Percentiles rank a stretch among this genome's conserved stretches.
These are phyloP conservation scores for Talinum fruticosum DNA, from an alignment of 148 eudicot species.

Conservation along the genomic window DNA sequence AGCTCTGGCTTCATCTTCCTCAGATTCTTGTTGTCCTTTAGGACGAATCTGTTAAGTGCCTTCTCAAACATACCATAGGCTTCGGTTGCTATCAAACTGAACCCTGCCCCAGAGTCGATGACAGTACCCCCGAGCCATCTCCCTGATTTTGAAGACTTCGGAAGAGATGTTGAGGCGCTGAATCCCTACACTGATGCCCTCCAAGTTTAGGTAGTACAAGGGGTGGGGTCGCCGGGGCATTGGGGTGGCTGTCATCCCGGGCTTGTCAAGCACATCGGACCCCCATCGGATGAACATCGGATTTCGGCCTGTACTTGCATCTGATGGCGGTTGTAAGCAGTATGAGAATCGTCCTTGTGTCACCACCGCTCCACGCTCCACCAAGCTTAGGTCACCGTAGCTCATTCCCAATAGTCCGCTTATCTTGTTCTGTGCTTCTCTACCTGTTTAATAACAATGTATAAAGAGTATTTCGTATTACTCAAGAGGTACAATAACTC, in stretches of 20 bases:
- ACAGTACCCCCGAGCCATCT: conserved; percentile 7
- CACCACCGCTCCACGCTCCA: neutral
- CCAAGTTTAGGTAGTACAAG: neutral
- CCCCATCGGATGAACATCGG: conserved; percentile 16
- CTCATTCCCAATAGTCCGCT: conserved; percentile 13
- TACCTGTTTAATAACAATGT: neutral
- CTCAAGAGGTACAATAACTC: too few species aligned
- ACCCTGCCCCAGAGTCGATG: neutral
- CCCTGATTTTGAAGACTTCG: neutral
- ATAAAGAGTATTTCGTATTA: too few species aligned
- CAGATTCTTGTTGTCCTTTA: neutral
- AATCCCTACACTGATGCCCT: neutral
- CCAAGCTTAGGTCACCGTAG: neutral
- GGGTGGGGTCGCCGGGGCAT: neutral
- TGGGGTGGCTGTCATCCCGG: neutral
- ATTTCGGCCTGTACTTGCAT: too few species aligned
- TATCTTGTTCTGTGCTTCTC: neutral
- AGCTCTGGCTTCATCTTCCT: neutral
- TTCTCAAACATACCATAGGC: neutral
- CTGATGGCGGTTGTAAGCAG: neutral
- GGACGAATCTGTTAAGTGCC: neutral
- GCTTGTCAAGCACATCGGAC: neutral
- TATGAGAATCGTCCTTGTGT: conserved; percentile 8
- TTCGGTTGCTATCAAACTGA: neutral
- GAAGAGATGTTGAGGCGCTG: neutral